phyloP scores from a whole-genome alignment of 345 rosid genomes.

The Eucalyptus victrix region DNA sequence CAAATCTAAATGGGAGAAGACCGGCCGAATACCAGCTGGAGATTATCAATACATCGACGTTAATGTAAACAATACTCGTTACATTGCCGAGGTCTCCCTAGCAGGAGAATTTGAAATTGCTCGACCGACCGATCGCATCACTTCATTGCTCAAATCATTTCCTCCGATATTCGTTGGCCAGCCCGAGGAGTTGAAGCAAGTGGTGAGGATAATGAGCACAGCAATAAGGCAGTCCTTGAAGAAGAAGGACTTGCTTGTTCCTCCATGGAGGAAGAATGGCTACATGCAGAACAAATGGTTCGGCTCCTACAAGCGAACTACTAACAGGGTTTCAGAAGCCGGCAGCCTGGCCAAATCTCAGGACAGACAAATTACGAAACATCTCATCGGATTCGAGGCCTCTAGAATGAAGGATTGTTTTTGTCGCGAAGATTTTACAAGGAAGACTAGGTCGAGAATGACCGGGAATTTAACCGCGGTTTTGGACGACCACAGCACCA shows the following conservation, averaged over 20 bases:
- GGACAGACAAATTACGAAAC: background rate
- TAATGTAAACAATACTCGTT: conserved; percentile 16
- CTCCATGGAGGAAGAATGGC: conserved; percentile 87
- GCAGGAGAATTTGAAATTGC: conserved; percentile 54
- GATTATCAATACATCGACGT: conserved; percentile 53
- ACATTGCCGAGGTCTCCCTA: conserved; percentile 48
- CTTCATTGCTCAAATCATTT: conserved; percentile 21
- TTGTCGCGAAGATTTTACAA: background rate
- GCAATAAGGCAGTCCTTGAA: conserved; percentile 54
- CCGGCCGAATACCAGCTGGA: conserved; percentile 48
- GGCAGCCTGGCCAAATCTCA: background rate
- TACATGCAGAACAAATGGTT: conserved; percentile 87
- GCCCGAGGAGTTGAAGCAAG: conserved; percentile 44
- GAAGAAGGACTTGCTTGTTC: conserved; percentile 20
- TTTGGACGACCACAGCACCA: background rate
- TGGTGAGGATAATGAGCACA: conserved; percentile 57
- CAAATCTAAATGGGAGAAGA: conserved; percentile 81
- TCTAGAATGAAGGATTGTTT: background rate
- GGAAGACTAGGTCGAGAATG: background rate
- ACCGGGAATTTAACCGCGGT: background rate
- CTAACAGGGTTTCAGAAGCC: conserved; percentile 4
- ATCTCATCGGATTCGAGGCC: conserved; percentile 9
- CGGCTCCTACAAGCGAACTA: conserved; percentile 52
- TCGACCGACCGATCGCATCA: conserved; percentile 33
- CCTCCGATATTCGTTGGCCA: conserved; percentile 43